Base-by-base conservation (phyloP, 2,329 filamentous ascomycete genomes). In the Fusarium sp. region DNA sequence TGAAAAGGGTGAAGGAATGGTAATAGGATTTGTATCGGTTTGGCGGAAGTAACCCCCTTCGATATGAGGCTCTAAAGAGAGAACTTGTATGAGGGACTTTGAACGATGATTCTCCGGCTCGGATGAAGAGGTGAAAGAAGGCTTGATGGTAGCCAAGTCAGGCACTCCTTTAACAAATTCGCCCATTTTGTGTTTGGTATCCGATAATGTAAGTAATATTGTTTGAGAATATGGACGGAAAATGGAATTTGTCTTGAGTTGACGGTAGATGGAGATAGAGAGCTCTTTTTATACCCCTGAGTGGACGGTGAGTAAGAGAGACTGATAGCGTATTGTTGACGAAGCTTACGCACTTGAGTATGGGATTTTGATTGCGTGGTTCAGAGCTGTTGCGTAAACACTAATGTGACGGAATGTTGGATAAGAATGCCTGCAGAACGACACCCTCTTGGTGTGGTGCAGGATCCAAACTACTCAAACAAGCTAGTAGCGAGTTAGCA, bases 1-100 rank as follows among this genome's bases (percentile, higher is more conserved):
- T 9, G 79, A 75, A 46, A 80, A 80, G 4, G 81, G 81, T 32
- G 89, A 90, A 0, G 88, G 84, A 20, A 92, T 81, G 4, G 82
- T 82, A 17, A 81, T 80, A 4, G 81, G 73, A 68, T 86, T 83
- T 60, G 85, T 83, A 79, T 92, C 88, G 2, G 89, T 92, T 77
- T 91, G 88, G 69, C 79, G 80, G 74, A 87, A 92, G 80, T 89
- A 92, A 48, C 90, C 89, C 56, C 90, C 90, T 80, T 92, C 89
- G 45, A 88, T 84, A 78, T 92, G 89, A 12, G 84, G 81, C 50
- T 81, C 76, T 30, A 91, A 83, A 26, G 80, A 73, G 52, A 91
- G 83, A 23, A 80, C 56, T 14, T 64, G 41, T 71, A 82, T 80
- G 37, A 82, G 66, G 33, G 59, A 58, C 56, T 53, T 53, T 60